Evolutionary conservation across 345 rosid species (phyloP).

Genomic region (Excoecaria agallocha): DNA sequence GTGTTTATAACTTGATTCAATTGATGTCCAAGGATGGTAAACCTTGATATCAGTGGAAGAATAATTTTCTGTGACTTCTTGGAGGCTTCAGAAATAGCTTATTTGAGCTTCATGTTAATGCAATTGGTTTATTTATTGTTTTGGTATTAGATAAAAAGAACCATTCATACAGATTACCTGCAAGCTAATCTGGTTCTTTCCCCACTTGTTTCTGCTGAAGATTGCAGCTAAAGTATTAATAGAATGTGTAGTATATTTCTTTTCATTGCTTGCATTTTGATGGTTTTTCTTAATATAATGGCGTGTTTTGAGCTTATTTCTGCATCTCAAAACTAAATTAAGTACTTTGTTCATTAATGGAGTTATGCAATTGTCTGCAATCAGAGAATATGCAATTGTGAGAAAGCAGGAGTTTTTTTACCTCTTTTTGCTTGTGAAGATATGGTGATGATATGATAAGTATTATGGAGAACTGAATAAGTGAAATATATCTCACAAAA

Average conservation of each 20-base stretch:
- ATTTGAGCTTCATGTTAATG: constrained; percentile 3
- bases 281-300: not conserved
- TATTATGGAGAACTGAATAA: not conserved
- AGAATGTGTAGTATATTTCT: constrained; percentile 19
- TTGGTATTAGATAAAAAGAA: constrained; percentile 2
- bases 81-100: constrained; percentile 20
- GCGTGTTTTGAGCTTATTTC: not conserved
- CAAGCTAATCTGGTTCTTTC: constrained; percentile 7
- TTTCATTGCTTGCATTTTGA: constrained; percentile 13
- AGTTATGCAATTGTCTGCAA: not conserved
- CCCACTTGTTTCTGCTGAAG: constrained; percentile 11
- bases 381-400: not conserved
- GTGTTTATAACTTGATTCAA: constrained; percentile 12
- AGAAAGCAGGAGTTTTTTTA: not conserved
- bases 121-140: constrained; percentile 8
- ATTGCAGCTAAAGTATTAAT: constrained; percentile 12
- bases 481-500: too few species aligned
- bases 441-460: not conserved
- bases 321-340: not conserved
- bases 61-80: constrained; percentile 22
- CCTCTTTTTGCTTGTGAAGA: not conserved
- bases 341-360: constrained; percentile 6
- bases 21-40: constrained; percentile 15
- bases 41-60: constrained; percentile 21
- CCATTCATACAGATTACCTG: constrained; percentile 7